Base-by-base conservation (phyloP, 805 yeast species). In the Kodamaea lidongshanica region DNA sequence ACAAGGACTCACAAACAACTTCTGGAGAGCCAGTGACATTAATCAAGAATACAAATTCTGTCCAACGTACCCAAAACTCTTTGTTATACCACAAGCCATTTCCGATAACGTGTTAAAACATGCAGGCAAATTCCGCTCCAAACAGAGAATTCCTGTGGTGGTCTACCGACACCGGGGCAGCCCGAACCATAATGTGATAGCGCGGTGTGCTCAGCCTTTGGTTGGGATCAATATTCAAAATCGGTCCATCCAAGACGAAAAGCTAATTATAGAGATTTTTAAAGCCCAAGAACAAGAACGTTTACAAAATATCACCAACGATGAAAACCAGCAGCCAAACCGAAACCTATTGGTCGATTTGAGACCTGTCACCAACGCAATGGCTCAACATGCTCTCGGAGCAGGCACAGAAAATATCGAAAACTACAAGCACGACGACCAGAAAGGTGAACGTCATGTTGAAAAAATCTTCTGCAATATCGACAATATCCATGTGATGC, bases 381-480 rank as follows among this genome's bases (percentile, higher is more conserved):
- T 87, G 73, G 97, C 96, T 0, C 97, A 92, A 46, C 84, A 85
- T 26, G 97, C 97, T 0, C 58, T 92, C 10, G 98, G 98, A 8
- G 98, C 96, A n/a, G 98, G 98, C 1, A 81, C 96, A 0, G 98
- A 92, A 50, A 80, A 74, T 41, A 83, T 87, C 68, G 96, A 89
- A 34, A 75, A 86, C 48, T 89, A 92, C 57, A 70, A 77, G 29
- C 39, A 33, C 19, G 34, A 30, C 22, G 37, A 30, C 7, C 34
- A 30, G 9, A 21, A 28, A 17, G 6, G 16, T n/a, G 26, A 17
- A 11, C 44, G 52, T 18, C 68, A 67, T 18, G 71, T 68, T 11
- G 79, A 80, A 38, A 79, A 86, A 49, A 67, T 83, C 12, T 92
- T 84, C 46, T 65, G 92, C 38, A 94, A 94, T 21, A 86, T 92